Evolutionary conservation across 352 stramenopile species (phyloP).

Genomic region (Pythium periplocum): DNA sequence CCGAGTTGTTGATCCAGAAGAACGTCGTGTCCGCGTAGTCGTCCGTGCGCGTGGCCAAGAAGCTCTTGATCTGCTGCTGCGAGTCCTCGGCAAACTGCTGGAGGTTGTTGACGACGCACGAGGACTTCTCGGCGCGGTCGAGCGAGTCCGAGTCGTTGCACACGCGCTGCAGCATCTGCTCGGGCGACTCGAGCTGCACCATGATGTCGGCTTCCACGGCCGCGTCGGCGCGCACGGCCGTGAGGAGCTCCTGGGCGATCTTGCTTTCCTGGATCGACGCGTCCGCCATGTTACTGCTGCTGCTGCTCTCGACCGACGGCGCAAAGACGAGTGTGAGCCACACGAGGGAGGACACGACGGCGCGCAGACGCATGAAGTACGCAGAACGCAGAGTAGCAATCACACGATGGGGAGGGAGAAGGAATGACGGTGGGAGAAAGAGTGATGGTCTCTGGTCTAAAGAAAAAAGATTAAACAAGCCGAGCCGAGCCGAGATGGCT

Average conservation of each 20-base stretch:
- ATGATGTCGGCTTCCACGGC: constrained; percentile 36
- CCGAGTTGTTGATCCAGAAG: constrained; percentile 70
- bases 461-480: constrained; percentile 2
- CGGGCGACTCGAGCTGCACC: constrained; percentile 41
- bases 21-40: constrained; percentile 34
- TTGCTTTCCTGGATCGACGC: constrained; percentile 23
- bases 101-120: constrained; percentile 41
- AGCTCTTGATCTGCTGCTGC: constrained; percentile 37
- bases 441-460: constrained; percentile 7
- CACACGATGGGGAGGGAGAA: background rate
- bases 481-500: no score
- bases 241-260: constrained; percentile 25
- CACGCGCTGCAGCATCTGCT: constrained; percentile 23
- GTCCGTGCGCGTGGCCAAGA: constrained; percentile 23
- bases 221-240: constrained; percentile 21
- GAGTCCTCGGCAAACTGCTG: constrained; percentile 41
- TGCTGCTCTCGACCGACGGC: background rate
- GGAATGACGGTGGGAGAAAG: background rate
- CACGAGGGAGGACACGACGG: no score
- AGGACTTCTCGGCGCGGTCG: constrained; percentile 31
- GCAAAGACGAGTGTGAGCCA: no score
- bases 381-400: no score
- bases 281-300: background rate
- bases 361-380: constrained; percentile 1
- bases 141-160: constrained; percentile 18